Conservation (phyloP, 139 green algal genomes). For the Chlorella sorokiniana region DNA sequence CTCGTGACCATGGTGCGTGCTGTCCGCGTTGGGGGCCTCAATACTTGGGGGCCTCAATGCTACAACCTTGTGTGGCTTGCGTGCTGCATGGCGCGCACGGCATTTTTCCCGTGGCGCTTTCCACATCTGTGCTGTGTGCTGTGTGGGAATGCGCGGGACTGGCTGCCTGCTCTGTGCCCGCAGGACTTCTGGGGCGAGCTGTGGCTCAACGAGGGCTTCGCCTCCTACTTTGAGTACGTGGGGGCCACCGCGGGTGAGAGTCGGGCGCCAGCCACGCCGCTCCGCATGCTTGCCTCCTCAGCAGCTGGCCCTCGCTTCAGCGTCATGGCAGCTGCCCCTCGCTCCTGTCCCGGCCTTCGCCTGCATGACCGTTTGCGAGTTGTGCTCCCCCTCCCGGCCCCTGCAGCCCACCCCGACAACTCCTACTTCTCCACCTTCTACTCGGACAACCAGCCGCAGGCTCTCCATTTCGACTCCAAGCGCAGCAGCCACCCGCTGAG, state of each 20-base stretch:
- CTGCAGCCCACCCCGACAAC: conserved; percentile 35
- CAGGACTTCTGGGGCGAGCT: conserved; percentile 84
- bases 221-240: conserved; percentile 82
- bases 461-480: conserved; percentile 51
- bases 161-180: not conserved
- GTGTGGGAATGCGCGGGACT: no score
- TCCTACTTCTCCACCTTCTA: conserved; percentile 55
- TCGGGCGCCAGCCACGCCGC: not conserved
- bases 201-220: conserved; percentile 94
- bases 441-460: conserved; percentile 11
- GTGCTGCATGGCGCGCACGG: no score
- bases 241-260: conserved; percentile 50
- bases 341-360: not conserved
- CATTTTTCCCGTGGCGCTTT: no score
- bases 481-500: conserved; percentile 42
- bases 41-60: no score
- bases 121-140: no score
- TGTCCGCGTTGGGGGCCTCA: not conserved
- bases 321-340: not conserved
- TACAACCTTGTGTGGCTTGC: no score
- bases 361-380: not conserved
- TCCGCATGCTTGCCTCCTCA: not conserved
- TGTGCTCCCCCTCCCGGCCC: not conserved
- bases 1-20: conserved; percentile 76
- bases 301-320: not conserved